phyloP scores from a whole-genome alignment of 2,329 filamentous ascomycete genomes.

The Aspergillus tubingensis region DNA sequence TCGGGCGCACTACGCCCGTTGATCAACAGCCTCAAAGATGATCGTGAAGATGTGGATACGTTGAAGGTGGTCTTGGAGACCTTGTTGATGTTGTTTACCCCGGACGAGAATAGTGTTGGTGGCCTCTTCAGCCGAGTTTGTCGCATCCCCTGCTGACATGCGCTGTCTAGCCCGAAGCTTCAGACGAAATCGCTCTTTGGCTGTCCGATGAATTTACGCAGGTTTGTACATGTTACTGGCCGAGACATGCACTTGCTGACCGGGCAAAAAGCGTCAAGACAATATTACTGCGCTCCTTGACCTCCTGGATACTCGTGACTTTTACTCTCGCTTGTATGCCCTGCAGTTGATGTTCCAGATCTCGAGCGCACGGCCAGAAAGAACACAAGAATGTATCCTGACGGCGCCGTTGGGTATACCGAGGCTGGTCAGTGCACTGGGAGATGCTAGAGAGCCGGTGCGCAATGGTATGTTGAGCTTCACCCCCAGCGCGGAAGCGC shows the following conservation, averaged over 20 bases:
- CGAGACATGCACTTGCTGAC: slow-evolving; percentile 47
- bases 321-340: slow-evolving; percentile 88
- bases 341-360: slow-evolving; percentile 88
- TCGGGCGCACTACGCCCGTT: slow-evolving; percentile 87
- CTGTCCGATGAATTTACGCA: slow-evolving; percentile 97
- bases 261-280: slow-evolving; percentile 71
- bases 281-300: slow-evolving; percentile 90
- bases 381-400: slow-evolving; percentile 92
- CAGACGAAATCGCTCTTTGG: slow-evolving; percentile 94
- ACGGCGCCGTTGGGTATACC: slow-evolving; percentile 86
- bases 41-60: slow-evolving; percentile 93
- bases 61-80: slow-evolving; percentile 95
- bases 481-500: neutral
- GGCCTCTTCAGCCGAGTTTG: slow-evolving; percentile 6
- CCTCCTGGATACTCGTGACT: slow-evolving; percentile 82
- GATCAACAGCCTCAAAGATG: slow-evolving; percentile 80
- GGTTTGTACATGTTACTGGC: slow-evolving; percentile 46
- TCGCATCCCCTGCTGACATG: slow-evolving; percentile 23
- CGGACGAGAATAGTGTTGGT: slow-evolving; percentile 62
- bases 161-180: slow-evolving; percentile 74
- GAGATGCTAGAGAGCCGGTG: slow-evolving; percentile 82
- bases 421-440: slow-evolving; percentile 77
- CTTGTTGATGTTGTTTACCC: slow-evolving; percentile 85
- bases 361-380: slow-evolving; percentile 78
- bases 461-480: slow-evolving; percentile 62